Percentiles rank a stretch among this genome's conserved stretches.
phyloP scores from a whole-genome alignment of 768 basidiomycete genomes.

The Boletus coccyginus region DNA sequence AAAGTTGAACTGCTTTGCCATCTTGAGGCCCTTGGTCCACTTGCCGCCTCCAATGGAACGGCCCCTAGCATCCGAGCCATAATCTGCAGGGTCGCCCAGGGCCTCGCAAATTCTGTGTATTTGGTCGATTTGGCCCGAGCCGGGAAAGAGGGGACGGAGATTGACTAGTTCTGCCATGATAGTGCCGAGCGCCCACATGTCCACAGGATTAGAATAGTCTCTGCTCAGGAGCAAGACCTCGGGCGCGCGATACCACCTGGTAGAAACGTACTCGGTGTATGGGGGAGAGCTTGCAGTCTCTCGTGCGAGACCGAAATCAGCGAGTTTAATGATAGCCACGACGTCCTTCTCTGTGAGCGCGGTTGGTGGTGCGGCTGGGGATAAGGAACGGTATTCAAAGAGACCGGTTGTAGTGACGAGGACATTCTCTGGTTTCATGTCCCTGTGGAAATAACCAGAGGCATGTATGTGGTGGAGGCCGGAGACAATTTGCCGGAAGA shows the following conservation, averaged over 20 bases:
- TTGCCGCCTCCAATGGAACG: conserved; percentile 79
- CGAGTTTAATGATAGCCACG: conserved; percentile 94
- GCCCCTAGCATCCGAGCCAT: conserved; percentile 72
- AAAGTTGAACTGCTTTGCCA: conserved; percentile 86
- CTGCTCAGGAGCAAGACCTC: conserved; percentile 90
- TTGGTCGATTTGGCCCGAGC: conserved; percentile 90
- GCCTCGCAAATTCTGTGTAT: conserved; percentile 86
- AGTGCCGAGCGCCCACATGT: conserved; percentile 99
- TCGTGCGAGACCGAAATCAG: conserved; percentile 95
- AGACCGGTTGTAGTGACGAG: conserved; percentile 97
- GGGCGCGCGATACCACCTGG: conserved; percentile 99
- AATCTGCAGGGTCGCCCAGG: conserved; percentile 89
- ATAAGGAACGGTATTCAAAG: conserved; percentile 83
- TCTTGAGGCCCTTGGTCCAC: conserved; percentile 82
- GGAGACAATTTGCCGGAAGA: conserved; percentile 87
- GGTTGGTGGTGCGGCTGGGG: conserved; percentile 61
- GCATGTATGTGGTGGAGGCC: conserved; percentile 92
- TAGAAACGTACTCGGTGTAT: conserved; percentile 98
- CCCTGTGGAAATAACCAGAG: conserved; percentile 95
- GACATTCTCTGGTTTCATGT: conserved; percentile 99
- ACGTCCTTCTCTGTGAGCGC: conserved; percentile 87
- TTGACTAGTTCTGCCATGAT: conserved; percentile 98
- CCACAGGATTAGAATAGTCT: conserved; percentile 95
- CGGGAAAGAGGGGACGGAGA: conserved; percentile 93
- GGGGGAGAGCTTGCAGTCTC: conserved; percentile 87